Evolutionary conservation across 2,329 filamentous ascomycete genomes (phyloP), one percentile per base, ranked within the genome.

Genomic region (Phoma herbarum): DNA sequence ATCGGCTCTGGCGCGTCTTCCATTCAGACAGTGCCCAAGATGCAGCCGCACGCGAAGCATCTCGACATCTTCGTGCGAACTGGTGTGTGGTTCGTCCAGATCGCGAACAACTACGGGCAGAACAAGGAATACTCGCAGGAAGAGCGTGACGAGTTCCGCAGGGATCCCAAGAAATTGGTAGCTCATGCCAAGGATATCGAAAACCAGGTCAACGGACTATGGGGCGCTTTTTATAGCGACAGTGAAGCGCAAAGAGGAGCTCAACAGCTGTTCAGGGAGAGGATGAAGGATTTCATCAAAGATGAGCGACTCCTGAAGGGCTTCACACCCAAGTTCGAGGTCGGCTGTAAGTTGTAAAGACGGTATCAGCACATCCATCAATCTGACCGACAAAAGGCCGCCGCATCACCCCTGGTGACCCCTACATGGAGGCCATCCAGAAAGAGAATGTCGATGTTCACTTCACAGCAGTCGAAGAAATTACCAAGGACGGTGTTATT

Each of bases 271-370:
- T 80, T 83, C 56, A 66, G 66, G 23, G 67, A 72, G 4, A 75
- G 81, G 14, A 85, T 84, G 82, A 75, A 73, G 12, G 80, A 84
- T 59, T 78, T 77, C 51, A 82, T 85, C 66, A 83, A 82, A 60
- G 82, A 85, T 57, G 74, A 83, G 59, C 72, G 82, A 11, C 72
- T 84, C 23, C 66, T 83, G 3, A 68, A 83, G 52, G 81, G 81
- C 5, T 82, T 82, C 53, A 81, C 78, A 5, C 80, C 81, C 0
- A 80, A 77, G 16, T 83, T 80, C 23, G 77, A 77, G 12, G 61
- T 82, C 35, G 81, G 81, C 1, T 83, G 79, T 73, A 57, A 48
- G 71, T 66, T 9, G 12, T 14, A 12, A 12, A 14, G 16, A 22
- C 7, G 4, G 3, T 2, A 14, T 16, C 3, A 6, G 12, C 22